Base-by-base conservation (phyloP, 1,284 basidiomycete genomes). In the Tilletia indica region DNA sequence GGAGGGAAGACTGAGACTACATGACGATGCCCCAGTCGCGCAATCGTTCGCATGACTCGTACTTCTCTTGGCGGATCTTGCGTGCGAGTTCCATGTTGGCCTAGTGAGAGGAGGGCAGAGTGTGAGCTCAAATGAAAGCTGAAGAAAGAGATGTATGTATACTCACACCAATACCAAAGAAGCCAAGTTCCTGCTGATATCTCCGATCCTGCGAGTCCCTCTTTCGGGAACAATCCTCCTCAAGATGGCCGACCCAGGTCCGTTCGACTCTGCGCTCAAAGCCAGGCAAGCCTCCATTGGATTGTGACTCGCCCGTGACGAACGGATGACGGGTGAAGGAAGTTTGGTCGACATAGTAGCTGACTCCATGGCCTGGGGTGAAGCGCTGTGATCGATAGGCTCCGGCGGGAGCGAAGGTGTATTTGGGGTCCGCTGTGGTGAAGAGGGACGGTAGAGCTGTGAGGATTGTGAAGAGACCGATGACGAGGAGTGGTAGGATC, bases 301-400 rank as follows among this genome's bases (percentile, higher is more conserved):
- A 67, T n/a, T 34, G 70, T 6, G 38, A 38, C n/a, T 64, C 34
- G 39, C 76, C 75, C 19, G 74, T 74, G 63, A 83, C 78, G 36
- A 88, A 85, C 1, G 92, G 91, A 84, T 96, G 93, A 12, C 87
- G 86, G 67, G 89, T 85, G 85, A 94, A 94, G 82, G 96, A 91
- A 9, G 86, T 86, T 4, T 88, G 87, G 83, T 96, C 92, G 80
- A 99, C 93, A 79, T 90, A 94, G 86, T 99, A 98, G 25, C 89
- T 89, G 63, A 97, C 87, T 58, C 89, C 89, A 72, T 92, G 86
- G 25, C 88, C 87, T 51, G 86, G 85, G 34, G 94, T 96, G 67
- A 80, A 76, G 4, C 80, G 72, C 66, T 83, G 80, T 39, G 80
- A 78, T 31, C 80, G 78, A 74, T 80, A 83, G 1, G 68, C 63